Evolutionary conservation across 1,139 yeast species (phyloP), one percentile per base, ranked within the genome.

Genomic region (Candida buenavistaensis): DNA sequence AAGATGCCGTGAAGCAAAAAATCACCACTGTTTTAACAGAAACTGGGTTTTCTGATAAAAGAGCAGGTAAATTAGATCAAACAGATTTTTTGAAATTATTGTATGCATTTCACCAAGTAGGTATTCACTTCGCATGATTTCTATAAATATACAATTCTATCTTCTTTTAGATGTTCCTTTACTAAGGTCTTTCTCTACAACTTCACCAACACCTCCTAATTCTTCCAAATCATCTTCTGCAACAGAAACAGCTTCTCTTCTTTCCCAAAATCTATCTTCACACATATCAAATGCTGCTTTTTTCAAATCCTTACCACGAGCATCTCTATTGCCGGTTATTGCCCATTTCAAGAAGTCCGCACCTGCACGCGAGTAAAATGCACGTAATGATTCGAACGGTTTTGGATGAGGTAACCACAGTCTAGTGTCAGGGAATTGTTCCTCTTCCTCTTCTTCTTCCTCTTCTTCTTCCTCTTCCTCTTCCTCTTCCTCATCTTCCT

Each of bases 321-420:
- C 82, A 39, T 86, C 92, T 48, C 86, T 74, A 47, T 86, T 82
- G 50, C 84, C 82, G 3, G 94, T 82, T 46, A 85, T 84, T 2
- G 95, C 89, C 97, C 97, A 92, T 55, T 88, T 89, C 50, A 90
- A 72, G 62, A 90, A 90, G 28, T 80, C 78, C 2, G 92, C 82
- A 37, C 96, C 95, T 1, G 95, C 80, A 52, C 96, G 83, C 23
- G 83, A 68, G 56, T 92, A 92, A 61, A 90, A 92, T 1, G 78
- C 81, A 47, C 96, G 78, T 43, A 90, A 68, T 1, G 78, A 64
- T 60, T 92, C 97, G 52, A 92, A 92, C n/a, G 96, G 83, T 54
- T 90, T 89, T 29, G 98, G 98, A 57, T 89, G 97, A 30, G 97
- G 97, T 42, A 92, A 72, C 96, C 96, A 90, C 16, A 97, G 96